phyloP scores from a whole-genome alignment of 129 eudicot species.

The Sambucus nigra region DNA sequence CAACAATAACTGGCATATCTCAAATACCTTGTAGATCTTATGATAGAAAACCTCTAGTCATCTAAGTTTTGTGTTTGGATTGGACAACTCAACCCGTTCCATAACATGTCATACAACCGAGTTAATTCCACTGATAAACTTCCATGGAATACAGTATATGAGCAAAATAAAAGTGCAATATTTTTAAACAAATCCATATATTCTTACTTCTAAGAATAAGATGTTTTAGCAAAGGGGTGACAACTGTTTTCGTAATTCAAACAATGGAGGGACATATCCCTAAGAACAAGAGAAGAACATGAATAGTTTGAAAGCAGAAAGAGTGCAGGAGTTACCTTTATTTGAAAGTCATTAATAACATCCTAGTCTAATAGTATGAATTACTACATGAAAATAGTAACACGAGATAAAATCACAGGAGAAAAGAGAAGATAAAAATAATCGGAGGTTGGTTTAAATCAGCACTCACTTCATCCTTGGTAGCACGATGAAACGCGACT shows the following conservation, averaged over 20 bases:
- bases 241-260: background rate
- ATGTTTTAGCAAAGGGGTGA: background rate
- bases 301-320: conserved; percentile 9
- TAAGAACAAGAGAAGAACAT: background rate
- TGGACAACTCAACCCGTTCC: conserved; percentile 69
- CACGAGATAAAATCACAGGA: conserved; percentile 10
- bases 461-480: conserved; percentile 62
- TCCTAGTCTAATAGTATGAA: conserved; percentile 63
- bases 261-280: background rate
- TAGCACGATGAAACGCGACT: conserved; percentile 72
- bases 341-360: conserved; percentile 58
- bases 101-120: too few species aligned
- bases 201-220: background rate
- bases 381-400: conserved; percentile 39
- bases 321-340: conserved; percentile 36
- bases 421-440: background rate
- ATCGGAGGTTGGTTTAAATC: background rate
- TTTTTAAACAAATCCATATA: background rate
- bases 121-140: background rate
- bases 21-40: conserved; percentile 79
- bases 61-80: conserved; percentile 72
- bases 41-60: conserved; percentile 83
- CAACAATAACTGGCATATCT: conserved; percentile 2
- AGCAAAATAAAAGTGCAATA: background rate
- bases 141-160: background rate